phyloP scores from a whole-genome alignment of 1,139 yeast species.

The Sugiyamaella paludigena region DNA sequence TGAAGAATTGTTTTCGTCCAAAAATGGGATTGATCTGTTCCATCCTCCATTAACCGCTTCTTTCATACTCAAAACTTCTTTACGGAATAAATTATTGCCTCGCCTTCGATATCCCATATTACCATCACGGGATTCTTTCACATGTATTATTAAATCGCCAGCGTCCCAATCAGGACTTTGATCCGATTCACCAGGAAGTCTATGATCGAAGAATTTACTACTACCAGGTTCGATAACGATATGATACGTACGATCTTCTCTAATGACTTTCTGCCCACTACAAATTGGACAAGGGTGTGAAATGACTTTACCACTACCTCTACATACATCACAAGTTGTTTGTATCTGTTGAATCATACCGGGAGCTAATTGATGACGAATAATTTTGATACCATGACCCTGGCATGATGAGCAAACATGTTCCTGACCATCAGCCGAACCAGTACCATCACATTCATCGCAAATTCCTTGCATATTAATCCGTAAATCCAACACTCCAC shows the following conservation, averaged over 20 bases:
- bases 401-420: conserved; percentile 64
- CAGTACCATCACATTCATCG: conserved; percentile 75
- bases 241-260: conserved; percentile 55
- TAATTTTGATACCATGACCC: conserved; percentile 71
- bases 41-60: conserved; percentile 83
- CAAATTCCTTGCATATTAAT: conserved; percentile 74
- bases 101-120: conserved; percentile 87
- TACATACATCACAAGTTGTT: conserved; percentile 73
- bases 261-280: conserved; percentile 63
- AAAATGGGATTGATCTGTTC: conserved; percentile 61
- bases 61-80: conserved; percentile 67
- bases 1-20: conserved; percentile 58
- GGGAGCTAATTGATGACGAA: conserved; percentile 77
- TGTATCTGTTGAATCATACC: conserved; percentile 88
- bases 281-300: conserved; percentile 65
- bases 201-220: conserved; percentile 56
- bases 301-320: conserved; percentile 71
- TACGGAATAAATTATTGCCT: conserved; percentile 69
- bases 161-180: conserved; percentile 76
- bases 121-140: conserved; percentile 45
- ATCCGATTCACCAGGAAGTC: conserved; percentile 76
- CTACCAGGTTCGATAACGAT: conserved; percentile 71
- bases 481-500: conserved; percentile 59
- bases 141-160: conserved; percentile 68
- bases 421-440: conserved; percentile 72